These are phyloP conservation scores for Suillus hirtellus DNA, from an alignment of 768 basidiomycete species.

Conservation along the genomic window DNA sequence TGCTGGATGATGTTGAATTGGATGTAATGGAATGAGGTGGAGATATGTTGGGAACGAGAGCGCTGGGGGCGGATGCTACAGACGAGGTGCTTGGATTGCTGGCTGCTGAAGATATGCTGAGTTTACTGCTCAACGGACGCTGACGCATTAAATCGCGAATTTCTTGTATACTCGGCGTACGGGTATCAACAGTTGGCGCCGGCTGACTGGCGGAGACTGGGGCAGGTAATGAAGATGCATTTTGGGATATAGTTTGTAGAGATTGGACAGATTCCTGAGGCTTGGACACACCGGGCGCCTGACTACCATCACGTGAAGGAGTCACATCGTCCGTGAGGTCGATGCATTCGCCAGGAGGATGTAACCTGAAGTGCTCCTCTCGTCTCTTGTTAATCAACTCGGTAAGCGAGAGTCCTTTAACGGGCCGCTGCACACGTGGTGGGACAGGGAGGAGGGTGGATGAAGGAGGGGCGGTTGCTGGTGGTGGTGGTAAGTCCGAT, in stretches of 20 bases:
- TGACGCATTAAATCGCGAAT: slow-evolving; percentile 7
- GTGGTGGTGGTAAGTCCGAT: neutral
- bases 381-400: slow-evolving; percentile 27
- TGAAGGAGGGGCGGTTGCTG: slow-evolving; percentile 9
- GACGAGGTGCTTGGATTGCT: neutral
- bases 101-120: neutral
- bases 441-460: slow-evolving; percentile 20
- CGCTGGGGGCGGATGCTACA: neutral
- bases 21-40: slow-evolving; percentile 2
- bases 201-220: neutral
- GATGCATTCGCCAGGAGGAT: slow-evolving; percentile 1
- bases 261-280: neutral
- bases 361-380: neutral
- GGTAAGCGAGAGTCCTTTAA: slow-evolving; percentile 19
- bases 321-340: slow-evolving; percentile 1
- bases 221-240: neutral
- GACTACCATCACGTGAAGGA: neutral
- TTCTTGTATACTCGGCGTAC: slow-evolving; percentile 5
- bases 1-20: slow-evolving; percentile 7
- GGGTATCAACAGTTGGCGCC: neutral
- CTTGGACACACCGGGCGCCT: neutral
- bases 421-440: slow-evolving; percentile 22
- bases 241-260: neutral
- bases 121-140: neutral
- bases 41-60: neutral